Conservation (phyloP, 1,284 basidiomycete genomes). For the Puccinia polysora region DNA sequence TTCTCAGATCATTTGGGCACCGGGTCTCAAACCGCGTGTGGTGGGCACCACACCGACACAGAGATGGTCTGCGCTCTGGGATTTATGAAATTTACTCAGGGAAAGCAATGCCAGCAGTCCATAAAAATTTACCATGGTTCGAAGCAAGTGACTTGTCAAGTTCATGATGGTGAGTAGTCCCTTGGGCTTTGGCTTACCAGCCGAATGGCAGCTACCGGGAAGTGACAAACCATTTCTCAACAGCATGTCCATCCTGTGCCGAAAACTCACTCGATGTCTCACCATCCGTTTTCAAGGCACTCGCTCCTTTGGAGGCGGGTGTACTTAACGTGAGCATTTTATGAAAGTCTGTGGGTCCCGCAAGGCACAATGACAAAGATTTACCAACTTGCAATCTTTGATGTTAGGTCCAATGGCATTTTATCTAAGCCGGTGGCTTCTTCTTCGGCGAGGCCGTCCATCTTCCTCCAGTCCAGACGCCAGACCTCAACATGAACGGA, state of each 20-base stretch:
- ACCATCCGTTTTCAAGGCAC: constrained; percentile 11
- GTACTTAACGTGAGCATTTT: no score
- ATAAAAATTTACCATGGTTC: not conserved
- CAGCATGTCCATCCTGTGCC: constrained; percentile 14
- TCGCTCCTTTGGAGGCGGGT: constrained; percentile 4
- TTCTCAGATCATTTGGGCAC: not conserved
- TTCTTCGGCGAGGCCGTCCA: no score
- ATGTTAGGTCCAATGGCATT: no score
- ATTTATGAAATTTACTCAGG: not conserved
- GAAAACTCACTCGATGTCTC: constrained; percentile 9
- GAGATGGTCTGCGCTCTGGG: not conserved
- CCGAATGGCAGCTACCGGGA: not conserved
- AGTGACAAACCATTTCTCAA: not conserved
- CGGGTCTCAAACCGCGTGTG: not conserved
- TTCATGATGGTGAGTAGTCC: not conserved
- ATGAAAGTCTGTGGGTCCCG: no score
- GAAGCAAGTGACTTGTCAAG: not conserved
- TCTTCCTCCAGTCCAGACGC: no score
- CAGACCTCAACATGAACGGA: no score
- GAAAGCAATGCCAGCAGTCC: not conserved
- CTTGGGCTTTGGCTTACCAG: not conserved
- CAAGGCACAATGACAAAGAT: no score
- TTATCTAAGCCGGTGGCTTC: no score
- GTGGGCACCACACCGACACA: not conserved
- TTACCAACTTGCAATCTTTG: no score